Evolutionary conservation across 352 stramenopile genomes (phyloP), one percentile per base, ranked within the genome.

Genomic region (Sclerospora graminicola): DNA sequence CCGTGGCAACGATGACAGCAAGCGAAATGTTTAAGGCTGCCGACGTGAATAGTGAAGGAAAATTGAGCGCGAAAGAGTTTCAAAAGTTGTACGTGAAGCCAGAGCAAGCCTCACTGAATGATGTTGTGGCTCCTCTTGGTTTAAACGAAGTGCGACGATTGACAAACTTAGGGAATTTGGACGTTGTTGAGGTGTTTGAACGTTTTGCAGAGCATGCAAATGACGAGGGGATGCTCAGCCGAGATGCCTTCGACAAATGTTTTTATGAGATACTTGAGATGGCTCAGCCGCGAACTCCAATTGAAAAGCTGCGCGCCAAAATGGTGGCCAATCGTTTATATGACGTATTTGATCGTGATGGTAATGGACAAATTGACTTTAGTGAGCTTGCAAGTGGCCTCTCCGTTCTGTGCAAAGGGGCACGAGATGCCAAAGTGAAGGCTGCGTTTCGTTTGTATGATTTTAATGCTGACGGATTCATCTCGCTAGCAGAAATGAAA

Each of bases 151-250:
- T 95, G n/a, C 70, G 80, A 0, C 72, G 75, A 39, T 49, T 92
- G 20, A 95, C 83, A 2, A 89, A 88, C 28, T 46, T 95, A 2
- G 82, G 81, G 9, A 86, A 72, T 16, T 46, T 91, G 19, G 75
- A 91, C 28, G 79, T 93, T 6, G 80, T 82, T 11, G 82, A 93
- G 26, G 80, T 94, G 2, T 93, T 94, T 55, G 77, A 89, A 44
- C 59, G 77, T 1, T 90, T 93, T 60, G 82, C 82, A 1, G 69
- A 87, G 45, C 63, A 76, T 49, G 71, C 69, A 10, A 60, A 85
- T 30, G 57, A 73, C 8, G 45, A 79, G 6, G 77, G 77, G 0
- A 60, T 84, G 36, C 58, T 91, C 1, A 64, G 77, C 28, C 69
- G 70, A 20, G 46, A 76, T 24, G 59, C 74, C 11, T 93, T 93